Conservation (phyloP, 768 basidiomycete species). For the Boletus tylopilopsis region DNA sequence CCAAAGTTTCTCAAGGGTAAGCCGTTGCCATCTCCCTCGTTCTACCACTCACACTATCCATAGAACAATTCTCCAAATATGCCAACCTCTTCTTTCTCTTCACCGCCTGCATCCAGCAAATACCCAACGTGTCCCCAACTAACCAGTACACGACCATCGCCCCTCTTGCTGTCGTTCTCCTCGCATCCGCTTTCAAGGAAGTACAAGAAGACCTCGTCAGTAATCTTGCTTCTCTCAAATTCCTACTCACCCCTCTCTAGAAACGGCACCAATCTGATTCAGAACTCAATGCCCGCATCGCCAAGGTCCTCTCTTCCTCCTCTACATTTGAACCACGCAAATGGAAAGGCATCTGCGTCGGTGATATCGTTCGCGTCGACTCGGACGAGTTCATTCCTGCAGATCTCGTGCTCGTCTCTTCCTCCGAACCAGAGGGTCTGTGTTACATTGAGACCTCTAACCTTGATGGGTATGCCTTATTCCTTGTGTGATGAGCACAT, state of each 20-base stretch:
- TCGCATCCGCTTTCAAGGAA: slow-evolving; percentile 96
- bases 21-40: slow-evolving; percentile 18
- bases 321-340: slow-evolving; percentile 67
- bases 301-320: slow-evolving; percentile 68
- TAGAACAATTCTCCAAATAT: slow-evolving; percentile 98
- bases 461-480: slow-evolving; percentile 77
- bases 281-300: slow-evolving; percentile 80
- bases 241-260: slow-evolving; percentile 35
- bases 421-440: slow-evolving; percentile 94
- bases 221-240: neutral
- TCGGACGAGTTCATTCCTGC: slow-evolving; percentile 95
- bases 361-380: slow-evolving; percentile 89
- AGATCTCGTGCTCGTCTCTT: slow-evolving; percentile 82
- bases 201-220: slow-evolving; percentile 81
- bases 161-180: slow-evolving; percentile 81
- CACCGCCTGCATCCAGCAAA: slow-evolving; percentile 95
- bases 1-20: slow-evolving; percentile 92
- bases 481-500: fast-evolving
- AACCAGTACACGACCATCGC: slow-evolving; percentile 93
- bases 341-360: slow-evolving; percentile 89
- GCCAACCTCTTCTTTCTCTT: slow-evolving; percentile 99
- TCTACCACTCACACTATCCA: slow-evolving; percentile 3
- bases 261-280: slow-evolving; percentile 97
- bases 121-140: slow-evolving; percentile 96
- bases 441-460: slow-evolving; percentile 99